Evolutionary conservation across 176 grass and related monocot species (phyloP).

Genomic region (Saccharum officinarum): DNA sequence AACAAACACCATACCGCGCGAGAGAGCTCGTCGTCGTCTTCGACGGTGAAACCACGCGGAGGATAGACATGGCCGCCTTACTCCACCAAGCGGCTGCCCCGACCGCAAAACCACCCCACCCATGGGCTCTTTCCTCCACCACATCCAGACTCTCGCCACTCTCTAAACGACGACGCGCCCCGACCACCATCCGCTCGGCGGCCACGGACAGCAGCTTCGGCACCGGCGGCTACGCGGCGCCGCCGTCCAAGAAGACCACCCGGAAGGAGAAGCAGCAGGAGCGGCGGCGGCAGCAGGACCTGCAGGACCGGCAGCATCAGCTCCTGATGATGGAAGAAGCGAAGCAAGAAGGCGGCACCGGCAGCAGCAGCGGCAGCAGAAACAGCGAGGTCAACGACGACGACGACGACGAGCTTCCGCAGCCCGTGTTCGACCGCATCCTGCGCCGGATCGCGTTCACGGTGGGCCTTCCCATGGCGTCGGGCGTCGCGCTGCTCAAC

Average conservation of each 20-base stretch:
- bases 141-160: background rate
- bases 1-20: background rate
- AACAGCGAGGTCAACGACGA: background rate
- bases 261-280: slow-evolving; percentile 31
- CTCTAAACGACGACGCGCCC: background rate
- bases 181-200: slow-evolving; percentile 28
- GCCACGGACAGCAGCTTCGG: slow-evolving; percentile 26
- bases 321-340: slow-evolving; percentile 3
- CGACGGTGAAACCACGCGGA: background rate
- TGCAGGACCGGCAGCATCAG: slow-evolving; percentile 16
- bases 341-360: background rate
- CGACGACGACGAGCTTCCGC: slow-evolving; percentile 66
- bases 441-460: slow-evolving; percentile 58
- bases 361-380: background rate
- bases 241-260: background rate
- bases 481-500: slow-evolving; percentile 56
- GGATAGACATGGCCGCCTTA: slow-evolving; percentile 39
- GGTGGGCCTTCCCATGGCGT: slow-evolving; percentile 68
- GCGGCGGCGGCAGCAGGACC: background rate
- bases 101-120: background rate
- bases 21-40: background rate
- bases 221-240: background rate
- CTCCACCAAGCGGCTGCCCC: slow-evolving; percentile 43
- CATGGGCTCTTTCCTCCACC: background rate
- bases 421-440: slow-evolving; percentile 77